phyloP scores from a whole-genome alignment of 2,329 filamentous ascomycete species.

The Chalaropsis thielavioides region DNA sequence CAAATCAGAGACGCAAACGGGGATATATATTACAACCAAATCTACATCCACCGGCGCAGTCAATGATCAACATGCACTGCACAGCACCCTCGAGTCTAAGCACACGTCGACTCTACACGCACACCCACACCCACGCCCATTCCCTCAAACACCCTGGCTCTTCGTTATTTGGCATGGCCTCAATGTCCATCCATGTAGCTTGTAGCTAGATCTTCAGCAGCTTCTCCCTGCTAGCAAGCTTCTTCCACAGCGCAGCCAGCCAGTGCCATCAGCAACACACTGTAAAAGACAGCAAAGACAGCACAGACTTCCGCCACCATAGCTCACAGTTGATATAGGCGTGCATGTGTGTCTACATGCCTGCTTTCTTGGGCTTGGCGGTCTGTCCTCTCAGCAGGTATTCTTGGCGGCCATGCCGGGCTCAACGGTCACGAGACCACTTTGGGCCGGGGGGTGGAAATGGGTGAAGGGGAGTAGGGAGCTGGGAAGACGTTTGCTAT shows the following conservation, averaged over 20 bases:
- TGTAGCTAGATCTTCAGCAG: not conserved
- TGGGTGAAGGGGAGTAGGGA: not conserved
- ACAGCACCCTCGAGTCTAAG: not conserved
- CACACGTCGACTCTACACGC: not conserved
- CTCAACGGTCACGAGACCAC: not conserved
- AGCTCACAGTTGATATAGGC: not conserved
- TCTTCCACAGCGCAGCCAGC: not conserved
- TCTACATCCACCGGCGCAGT: not conserved
- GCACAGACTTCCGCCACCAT: not conserved
- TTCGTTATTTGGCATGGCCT: not conserved
- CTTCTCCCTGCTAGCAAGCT: not conserved
- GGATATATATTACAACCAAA: not conserved
- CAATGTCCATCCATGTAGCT: not conserved
- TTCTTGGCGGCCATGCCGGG: not conserved
- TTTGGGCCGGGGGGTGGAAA: not conserved
- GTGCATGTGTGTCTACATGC: not conserved
- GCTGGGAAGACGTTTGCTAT: not conserved
- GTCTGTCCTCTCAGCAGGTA: not conserved
- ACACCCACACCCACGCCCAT: not conserved
- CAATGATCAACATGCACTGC: conserved; percentile 3
- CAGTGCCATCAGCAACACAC: not conserved
- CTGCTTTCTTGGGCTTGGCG: not conserved
- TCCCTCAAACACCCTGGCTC: not conserved
- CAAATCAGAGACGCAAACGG: conserved; percentile 5
- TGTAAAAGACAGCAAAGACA: not conserved